Base-by-base conservation (phyloP, 2,329 filamentous ascomycete genomes). In the Aspergillus proliferans region DNA sequence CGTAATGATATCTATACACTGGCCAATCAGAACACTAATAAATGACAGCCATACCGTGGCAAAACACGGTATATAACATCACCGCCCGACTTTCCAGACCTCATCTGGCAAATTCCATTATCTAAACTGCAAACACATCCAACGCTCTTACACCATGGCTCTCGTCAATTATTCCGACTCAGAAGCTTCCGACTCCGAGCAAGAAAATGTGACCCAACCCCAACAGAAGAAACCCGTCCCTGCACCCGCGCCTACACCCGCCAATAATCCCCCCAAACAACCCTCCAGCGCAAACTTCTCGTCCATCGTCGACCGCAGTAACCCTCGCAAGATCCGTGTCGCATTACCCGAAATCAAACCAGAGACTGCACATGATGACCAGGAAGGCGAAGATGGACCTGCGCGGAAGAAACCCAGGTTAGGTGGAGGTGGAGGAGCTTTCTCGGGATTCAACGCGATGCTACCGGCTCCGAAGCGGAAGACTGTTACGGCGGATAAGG, bases 151-250 rank as follows among this genome's bases (percentile, higher is more conserved):
- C 49, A 57, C n/a, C 36, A 93, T 93, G 87, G 84, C 80, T 12
- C 76, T 95, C 26, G 88, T 93, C 57, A 84, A 86, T 53, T 95
- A 94, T 61, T 91, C 88, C 3, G 88, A 91, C 65, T 93, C 85
- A 0, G 85, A 86, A 59, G 73, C 69, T 43, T 89, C 84, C 10
- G 86, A 86, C 47, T 76, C 76, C 14, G 85, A 87, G 47, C 61
- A 41, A 46, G 67, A 54, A 56, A 66, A 47, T 51, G 69, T 34
- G 67, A 69, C 49, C 50, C 60, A 64, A n/a, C 34, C 45, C 34
- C 19, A 47, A n/a, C 45, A 49, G 10, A 52, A 54, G 19, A 67
- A 74, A 59, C 56, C 66, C 45, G 50, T 47, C 39, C 30, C 60
- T 45, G 43, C 52, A 56, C 47, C 59, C 56, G 44, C 50, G 63